Conservation (phyloP, 148 eudicot genomes). For the Rhododendron henanense region DNA sequence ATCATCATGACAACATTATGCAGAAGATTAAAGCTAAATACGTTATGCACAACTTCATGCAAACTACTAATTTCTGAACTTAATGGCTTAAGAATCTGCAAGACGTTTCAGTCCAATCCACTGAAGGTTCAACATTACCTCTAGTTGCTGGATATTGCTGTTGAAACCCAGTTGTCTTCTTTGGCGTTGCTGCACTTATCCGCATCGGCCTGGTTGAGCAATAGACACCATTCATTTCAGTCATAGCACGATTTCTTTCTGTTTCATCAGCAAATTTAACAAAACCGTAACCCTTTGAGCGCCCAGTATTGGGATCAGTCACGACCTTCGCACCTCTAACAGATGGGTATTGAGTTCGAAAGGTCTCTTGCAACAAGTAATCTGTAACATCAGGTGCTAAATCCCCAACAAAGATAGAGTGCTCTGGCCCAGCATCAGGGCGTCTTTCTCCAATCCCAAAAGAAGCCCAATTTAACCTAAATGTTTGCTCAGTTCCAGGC, state of each 20-base stretch:
- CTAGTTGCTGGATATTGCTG: slow-evolving; percentile 64
- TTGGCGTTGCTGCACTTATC: slow-evolving; percentile 96
- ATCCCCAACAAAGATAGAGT: slow-evolving; percentile 97
- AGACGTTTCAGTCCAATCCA: slow-evolving; percentile 1
- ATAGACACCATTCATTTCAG: slow-evolving; percentile 93
- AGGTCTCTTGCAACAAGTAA: slow-evolving; percentile 84
- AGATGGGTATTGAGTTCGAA: slow-evolving; percentile 77
- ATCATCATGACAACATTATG: neutral
- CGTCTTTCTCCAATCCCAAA: slow-evolving; percentile 90
- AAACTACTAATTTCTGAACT: neutral
- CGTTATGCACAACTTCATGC: neutral
- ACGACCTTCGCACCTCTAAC: slow-evolving; percentile 98
- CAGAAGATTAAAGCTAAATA: neutral
- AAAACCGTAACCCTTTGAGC: slow-evolving; percentile 95
- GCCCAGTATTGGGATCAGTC: slow-evolving; percentile 85
- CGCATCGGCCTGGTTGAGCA: slow-evolving; percentile 96
- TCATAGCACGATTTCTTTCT: slow-evolving; percentile 89
- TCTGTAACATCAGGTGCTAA: slow-evolving; percentile 94
- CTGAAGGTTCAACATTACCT: slow-evolving; percentile 34
- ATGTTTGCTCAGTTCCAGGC: slow-evolving; percentile 87
- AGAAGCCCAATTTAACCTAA: slow-evolving; percentile 95
- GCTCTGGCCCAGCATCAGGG: slow-evolving; percentile 80
- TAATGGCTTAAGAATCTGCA: neutral
- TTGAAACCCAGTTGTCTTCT: slow-evolving; percentile 69
- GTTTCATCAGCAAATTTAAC: slow-evolving; percentile 92